phyloP scores from a whole-genome alignment of 805 yeast genomes.

The Starmerella apis region DNA sequence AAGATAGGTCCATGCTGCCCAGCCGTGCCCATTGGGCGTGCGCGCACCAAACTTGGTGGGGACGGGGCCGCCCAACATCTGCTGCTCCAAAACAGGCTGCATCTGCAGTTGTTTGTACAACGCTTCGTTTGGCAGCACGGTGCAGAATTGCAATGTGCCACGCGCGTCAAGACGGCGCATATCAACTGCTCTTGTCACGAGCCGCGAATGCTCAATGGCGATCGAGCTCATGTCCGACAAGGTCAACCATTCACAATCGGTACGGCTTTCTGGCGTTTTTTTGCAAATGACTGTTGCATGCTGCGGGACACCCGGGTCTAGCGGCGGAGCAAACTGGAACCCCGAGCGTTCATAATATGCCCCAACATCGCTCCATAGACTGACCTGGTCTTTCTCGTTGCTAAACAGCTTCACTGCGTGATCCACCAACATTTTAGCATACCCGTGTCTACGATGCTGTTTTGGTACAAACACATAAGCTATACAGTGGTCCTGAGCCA shows the following conservation, averaged over 20 bases:
- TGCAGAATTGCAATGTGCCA: slow-evolving; percentile 1
- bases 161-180: slow-evolving; percentile 6
- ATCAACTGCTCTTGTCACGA: slow-evolving; percentile 11
- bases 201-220: slow-evolving; percentile 12
- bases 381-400: slow-evolving; percentile 7
- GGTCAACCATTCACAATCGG: slow-evolving; percentile 8
- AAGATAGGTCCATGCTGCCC: slow-evolving; percentile 21
- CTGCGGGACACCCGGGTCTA: slow-evolving; percentile 7
- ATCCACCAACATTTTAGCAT: slow-evolving; percentile 3
- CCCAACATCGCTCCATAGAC: slow-evolving; percentile 22
- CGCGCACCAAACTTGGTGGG: slow-evolving; percentile 19
- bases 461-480: slow-evolving; percentile 14
- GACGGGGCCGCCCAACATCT: slow-evolving; percentile 7
- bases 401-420: slow-evolving; percentile 5
- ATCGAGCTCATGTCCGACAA: slow-evolving; percentile 5
- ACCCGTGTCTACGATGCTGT: slow-evolving; percentile 12
- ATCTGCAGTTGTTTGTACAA: slow-evolving; percentile 18
- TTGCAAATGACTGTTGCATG: slow-evolving; percentile 5
- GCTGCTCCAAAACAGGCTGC: slow-evolving; percentile 14
- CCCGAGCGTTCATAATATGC: slow-evolving; percentile 16
- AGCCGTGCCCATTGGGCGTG: slow-evolving; percentile 19
- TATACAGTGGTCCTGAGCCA: slow-evolving; percentile 12
- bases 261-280: neutral
- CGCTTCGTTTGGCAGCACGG: slow-evolving; percentile 16
- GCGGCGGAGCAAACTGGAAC: slow-evolving; percentile 9